Evolutionary conservation across 768 basidiomycete species (phyloP), one percentile per base, ranked within the genome.

Genomic region (Guyanaporus albipodus): DNA sequence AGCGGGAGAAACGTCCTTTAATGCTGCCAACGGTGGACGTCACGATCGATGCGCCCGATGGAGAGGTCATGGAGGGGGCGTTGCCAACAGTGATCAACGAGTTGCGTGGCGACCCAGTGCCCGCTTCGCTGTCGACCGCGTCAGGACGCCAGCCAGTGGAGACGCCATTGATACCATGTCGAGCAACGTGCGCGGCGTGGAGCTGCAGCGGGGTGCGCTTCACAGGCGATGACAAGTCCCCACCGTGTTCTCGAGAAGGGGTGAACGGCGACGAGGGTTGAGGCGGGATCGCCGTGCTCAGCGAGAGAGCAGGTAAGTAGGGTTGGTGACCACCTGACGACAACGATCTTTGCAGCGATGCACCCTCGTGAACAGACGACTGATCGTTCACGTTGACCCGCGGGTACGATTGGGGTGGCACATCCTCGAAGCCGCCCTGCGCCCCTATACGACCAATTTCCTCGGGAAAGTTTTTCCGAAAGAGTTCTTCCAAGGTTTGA

Each of bases 401-500:
- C 6, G 62, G 44, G 28, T 68, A 68, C n/a, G 72, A 69, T 44
- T 74, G 73, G 38, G 35, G 43, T 6, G 71, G 65, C 48, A 67
- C 58, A 34, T 73, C 72, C 38, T 83, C 81, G 15, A 80, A 73
- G 23, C 72, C 70, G 35, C 85, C 63, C 34, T 70, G 85, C 6
- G 83, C 73, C 1, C 74, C 77, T 37, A 92, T 70, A 4, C 86
- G 80, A 40, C 78, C 76, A 36, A 92, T 85, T 61, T 92, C 90
- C 29, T 91, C 90, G 4, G 78, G 67, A 69, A 90, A 92, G 59
- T 90, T 90, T 65, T 85, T 88, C 45, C 73, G 78, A 73, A 91
- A 92, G 67, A 92, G 86, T 50, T 78, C 83, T 62, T 89, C 85
- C 36, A 98, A 73, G 0, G 91, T 91, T 49, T 85, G 83, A 61